These are phyloP conservation scores for Cladobotryum protrusum DNA, from an alignment of 2,329 filamentous ascomycete genomes.

Conservation along the genomic window DNA sequence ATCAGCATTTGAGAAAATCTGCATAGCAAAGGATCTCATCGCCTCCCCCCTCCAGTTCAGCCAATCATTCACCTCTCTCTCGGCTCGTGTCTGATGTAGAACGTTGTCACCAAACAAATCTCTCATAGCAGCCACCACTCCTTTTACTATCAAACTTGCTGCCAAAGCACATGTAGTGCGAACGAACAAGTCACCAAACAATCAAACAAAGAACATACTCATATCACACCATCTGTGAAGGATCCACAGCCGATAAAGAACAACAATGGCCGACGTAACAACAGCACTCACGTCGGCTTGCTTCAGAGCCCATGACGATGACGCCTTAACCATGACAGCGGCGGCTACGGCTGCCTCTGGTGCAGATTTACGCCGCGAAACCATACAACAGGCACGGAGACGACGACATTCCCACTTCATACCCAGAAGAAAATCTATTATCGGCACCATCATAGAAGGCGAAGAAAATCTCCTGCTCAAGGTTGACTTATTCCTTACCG, in stretches of 20 bases:
- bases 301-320: constrained; percentile 24
- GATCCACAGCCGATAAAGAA: too few relatives aligned
- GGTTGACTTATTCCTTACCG: constrained; percentile 74
- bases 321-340: constrained; percentile 26
- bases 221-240: not conserved
- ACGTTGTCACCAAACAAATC: not conserved
- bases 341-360: constrained; percentile 35
- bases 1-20: not conserved
- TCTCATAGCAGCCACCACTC: not conserved
- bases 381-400: constrained; percentile 30
- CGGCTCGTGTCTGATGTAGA: not conserved
- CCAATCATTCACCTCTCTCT: not conserved
- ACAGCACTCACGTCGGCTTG: constrained; percentile 34
- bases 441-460: constrained; percentile 54
- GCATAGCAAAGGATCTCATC: not conserved
- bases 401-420: constrained; percentile 54
- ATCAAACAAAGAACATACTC: not conserved
- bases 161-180: not conserved
- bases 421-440: constrained; percentile 52
- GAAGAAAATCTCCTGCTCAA: constrained; percentile 57
- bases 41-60: not conserved
- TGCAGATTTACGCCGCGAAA: constrained; percentile 27
- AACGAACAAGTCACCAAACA: too few relatives aligned
- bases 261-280: constrained; percentile 32
- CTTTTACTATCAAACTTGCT: too few relatives aligned